Evolutionary conservation across 2,329 filamentous ascomycete species (phyloP), one percentile per base, ranked within the genome.

Genomic region (Niveomyces coronatus): DNA sequence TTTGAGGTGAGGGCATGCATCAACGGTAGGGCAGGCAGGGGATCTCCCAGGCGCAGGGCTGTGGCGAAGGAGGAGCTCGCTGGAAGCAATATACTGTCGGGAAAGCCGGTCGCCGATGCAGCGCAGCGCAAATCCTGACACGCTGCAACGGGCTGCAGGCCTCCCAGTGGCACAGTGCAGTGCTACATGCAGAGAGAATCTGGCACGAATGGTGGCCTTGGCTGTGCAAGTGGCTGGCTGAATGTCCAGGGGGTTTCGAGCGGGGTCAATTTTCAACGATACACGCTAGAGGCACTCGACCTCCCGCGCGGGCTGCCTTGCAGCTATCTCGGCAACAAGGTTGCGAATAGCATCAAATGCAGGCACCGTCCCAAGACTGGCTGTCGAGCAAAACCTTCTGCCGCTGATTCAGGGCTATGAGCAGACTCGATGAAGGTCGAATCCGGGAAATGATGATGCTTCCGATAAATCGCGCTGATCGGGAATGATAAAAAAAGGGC

Each of bases 211-310:
- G 22, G 37, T 39, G 30, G 30, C 37, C 20, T 70, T 57, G 64
- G 67, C 55, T 60, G 63, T 53, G 63, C 57, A 31, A 69, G 63
- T 56, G 68, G 68, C 55, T 65, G 60, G 47, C 70, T 56, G 51
- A 70, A 71, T 56, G 45, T 67, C 67, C 53, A 64, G 71, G 45
- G n/a, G n/a, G n/a, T n/a, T n/a, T n/a, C 63, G 68, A 51, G 37
- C 30, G 24, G 37, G 37, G 32, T 29, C 13, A 8, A 27, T n/a
- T 31, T 24, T 39, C 37, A 18, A 18, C 37, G 24, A 29, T 39
- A 31, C 30, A 28, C 23, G 31, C 37, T 39, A 39, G 14, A 18
- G 26, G 30, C 17, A 33, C 28, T 17, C 24, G 23, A 32, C 26
- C 26, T 19, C 23, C 35, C 18, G n/a, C n/a, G n/a, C 17, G 26